Percentiles rank a stretch among this genome's conserved stretches.
These are phyloP conservation scores for Phalaenopsis equestris DNA, from an alignment of 106 monocot genomes.

Conservation along the genomic window DNA sequence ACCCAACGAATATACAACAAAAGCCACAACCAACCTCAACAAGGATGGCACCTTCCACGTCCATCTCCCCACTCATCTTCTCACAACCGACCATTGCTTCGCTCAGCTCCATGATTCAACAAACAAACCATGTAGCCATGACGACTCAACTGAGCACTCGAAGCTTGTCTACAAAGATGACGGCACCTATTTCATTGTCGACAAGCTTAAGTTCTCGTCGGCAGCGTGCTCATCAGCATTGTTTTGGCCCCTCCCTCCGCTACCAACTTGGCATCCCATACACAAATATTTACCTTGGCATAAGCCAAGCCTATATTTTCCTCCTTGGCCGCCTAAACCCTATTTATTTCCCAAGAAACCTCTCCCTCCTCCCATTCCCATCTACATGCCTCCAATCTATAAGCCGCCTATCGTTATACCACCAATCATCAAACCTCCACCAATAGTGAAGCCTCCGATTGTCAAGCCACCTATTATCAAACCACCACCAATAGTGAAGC, in stretches of 20 bases:
- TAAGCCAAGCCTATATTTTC: neutral
- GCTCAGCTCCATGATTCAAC: constrained; percentile 7
- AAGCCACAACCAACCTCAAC: neutral
- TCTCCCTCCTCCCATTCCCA: neutral
- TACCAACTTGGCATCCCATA: constrained; percentile 3
- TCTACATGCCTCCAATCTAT: neutral
- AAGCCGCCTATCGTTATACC: neutral
- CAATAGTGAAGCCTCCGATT: neutral
- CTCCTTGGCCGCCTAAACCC: neutral
- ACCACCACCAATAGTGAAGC: neutral
- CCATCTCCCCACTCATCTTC: neutral
- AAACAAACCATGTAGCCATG: neutral
- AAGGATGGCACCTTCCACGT: neutral
- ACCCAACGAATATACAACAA: neutral
- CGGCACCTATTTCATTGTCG: neutral
- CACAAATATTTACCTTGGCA: constrained; percentile 6
- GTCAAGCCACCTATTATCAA: neutral
- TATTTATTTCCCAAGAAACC: neutral
- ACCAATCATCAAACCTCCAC: neutral
- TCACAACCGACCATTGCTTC: neutral
- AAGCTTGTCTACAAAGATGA: neutral
- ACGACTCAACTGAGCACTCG: neutral
- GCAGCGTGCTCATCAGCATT: neutral
- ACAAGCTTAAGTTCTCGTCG: constrained; percentile 3
- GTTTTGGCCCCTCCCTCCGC: neutral